phyloP scores from a whole-genome alignment of 495 filamentous ascomycete species.

The Cercophora sp. region DNA sequence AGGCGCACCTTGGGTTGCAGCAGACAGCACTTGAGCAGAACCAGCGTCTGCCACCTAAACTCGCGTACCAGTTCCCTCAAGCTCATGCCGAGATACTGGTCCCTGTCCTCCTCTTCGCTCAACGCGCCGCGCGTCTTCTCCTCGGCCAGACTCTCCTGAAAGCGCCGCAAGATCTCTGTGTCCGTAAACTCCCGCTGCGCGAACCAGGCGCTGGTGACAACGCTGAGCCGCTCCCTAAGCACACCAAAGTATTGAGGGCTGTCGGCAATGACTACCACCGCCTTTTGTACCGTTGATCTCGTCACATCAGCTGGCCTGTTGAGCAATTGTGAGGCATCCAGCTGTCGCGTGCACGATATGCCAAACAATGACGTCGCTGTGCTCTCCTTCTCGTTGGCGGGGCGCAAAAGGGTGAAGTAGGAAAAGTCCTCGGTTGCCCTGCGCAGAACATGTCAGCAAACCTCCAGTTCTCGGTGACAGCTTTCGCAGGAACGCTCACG shows the following conservation, averaged over 20 bases:
- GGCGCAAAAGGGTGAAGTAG: slow-evolving; percentile 88
- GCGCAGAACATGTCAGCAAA: slow-evolving; percentile 7
- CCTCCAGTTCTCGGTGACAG: no score
- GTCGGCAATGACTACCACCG: slow-evolving; percentile 94
- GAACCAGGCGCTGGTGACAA: slow-evolving; percentile 96
- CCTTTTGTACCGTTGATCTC: slow-evolving; percentile 93
- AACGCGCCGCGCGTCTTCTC: slow-evolving; percentile 57
- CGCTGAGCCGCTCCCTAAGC: slow-evolving; percentile 75
- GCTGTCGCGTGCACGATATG: slow-evolving; percentile 89
- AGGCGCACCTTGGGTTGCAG: slow-evolving; percentile 83
- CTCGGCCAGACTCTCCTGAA: slow-evolving; percentile 79
- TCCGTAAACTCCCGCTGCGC: slow-evolving; percentile 75
- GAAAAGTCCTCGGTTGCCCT: slow-evolving; percentile 93
- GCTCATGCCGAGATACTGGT: slow-evolving; percentile 89
- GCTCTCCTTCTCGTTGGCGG: slow-evolving; percentile 47
- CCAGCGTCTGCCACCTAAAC: slow-evolving; percentile 88
- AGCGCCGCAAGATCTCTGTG: slow-evolving; percentile 60
- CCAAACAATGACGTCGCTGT: slow-evolving; percentile 88
- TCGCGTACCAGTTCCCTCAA: slow-evolving; percentile 88
- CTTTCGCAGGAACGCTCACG: slow-evolving; percentile 51
- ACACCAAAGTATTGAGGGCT: slow-evolving; percentile 76
- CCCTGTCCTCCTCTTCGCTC: slow-evolving; percentile 66
- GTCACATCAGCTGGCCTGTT: slow-evolving; percentile 84
- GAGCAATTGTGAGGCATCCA: slow-evolving; percentile 73
- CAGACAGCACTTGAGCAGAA: slow-evolving; percentile 88